These are phyloP conservation scores for Parietaria judaica DNA, from an alignment of 306 rosid genomes.

Conservation along the genomic window DNA sequence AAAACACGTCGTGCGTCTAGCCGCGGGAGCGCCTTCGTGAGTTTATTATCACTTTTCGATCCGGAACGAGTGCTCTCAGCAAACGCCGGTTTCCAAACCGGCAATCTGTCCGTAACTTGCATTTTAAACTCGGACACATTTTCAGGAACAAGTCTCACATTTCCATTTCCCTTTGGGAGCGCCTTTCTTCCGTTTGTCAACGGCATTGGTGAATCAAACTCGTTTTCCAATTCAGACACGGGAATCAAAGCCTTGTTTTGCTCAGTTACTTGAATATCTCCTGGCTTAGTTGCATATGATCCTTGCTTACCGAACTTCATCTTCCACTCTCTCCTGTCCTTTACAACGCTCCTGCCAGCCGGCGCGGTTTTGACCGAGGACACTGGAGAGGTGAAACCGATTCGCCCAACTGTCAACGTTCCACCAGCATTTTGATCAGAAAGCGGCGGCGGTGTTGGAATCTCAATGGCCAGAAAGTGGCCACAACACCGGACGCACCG, in stretches of 20 bases:
- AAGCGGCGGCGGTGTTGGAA: slow-evolving; percentile 27
- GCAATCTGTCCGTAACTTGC: too few relatives aligned
- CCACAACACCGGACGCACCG: slow-evolving; percentile 36
- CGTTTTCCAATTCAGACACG: too few relatives aligned
- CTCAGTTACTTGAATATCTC: slow-evolving; percentile 17
- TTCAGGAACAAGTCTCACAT: slow-evolving; percentile 23
- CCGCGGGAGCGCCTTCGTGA: slow-evolving; percentile 33
- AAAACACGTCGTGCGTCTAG: slow-evolving; percentile 30
- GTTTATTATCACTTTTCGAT: slow-evolving; percentile 26
- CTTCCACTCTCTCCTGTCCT: slow-evolving; percentile 22
- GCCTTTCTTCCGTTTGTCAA: too few relatives aligned
- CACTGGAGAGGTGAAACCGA: too few relatives aligned
- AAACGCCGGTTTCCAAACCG: too few relatives aligned
- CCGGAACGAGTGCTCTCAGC: slow-evolving; percentile 18
- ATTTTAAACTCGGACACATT: background rate
- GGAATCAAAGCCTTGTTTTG: slow-evolving; percentile 9
- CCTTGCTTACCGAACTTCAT: slow-evolving; percentile 28
- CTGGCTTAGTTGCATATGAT: slow-evolving; percentile 32
- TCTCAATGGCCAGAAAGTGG: slow-evolving; percentile 48
- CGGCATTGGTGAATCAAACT: too few relatives aligned
- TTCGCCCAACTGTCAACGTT: too few relatives aligned
- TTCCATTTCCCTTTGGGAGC: slow-evolving; percentile 13
- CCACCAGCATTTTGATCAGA: slow-evolving; percentile 19
- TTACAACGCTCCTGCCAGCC: slow-evolving; percentile 32
- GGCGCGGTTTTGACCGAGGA: too few relatives aligned